Evolutionary conservation across 805 yeast species (phyloP), one percentile per base, ranked within the genome.

Genomic region (Komagataella pseudopastoris): DNA sequence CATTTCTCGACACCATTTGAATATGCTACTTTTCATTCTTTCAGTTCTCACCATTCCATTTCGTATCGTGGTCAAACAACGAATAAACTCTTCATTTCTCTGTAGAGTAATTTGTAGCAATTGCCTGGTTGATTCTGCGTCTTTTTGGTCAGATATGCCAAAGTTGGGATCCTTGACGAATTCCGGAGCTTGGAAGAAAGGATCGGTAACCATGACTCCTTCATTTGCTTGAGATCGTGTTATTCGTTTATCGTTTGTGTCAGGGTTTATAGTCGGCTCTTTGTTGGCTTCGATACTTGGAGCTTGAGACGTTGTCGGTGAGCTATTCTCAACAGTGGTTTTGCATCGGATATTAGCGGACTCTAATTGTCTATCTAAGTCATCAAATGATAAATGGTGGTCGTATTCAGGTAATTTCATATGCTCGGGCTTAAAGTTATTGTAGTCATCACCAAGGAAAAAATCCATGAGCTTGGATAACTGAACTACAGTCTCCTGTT

Each of bases 1-100:
- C 77, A 86, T 85, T 61, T 90, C 96, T 59, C 77, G 77, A 52
- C 93, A 86, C 98, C 98, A 91, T 56, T 78, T 76, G 55, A 73
- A 76, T 48, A 93, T 76, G 56, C 81, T 78, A 47, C 76, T 76
- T 57, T 87, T 82, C 57, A 85, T 74, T 54, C 91, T 71, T 58
- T 85, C 87, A 0, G 96, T 91, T 59, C 86, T 77, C 43, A 85
- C 80, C 23, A 91, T 69, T 0, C 89, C 95, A 59, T 75, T 75
- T 57, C 97, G 75, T 44, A 93, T 75, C 43, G 73, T 77, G n/a
- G 79, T 71, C 59, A 93, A 69, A 54, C 89, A 85, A 59, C 91
- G 75, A 50, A 89, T 83, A 62, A 84, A 91, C 65, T 93, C 98
- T 61, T 88, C 89, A 53, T 82, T 78, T 55, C 91, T 80, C 64